Conservation (phyloP, 2,329 filamentous ascomycete genomes). For the Fusarium buxicola region DNA sequence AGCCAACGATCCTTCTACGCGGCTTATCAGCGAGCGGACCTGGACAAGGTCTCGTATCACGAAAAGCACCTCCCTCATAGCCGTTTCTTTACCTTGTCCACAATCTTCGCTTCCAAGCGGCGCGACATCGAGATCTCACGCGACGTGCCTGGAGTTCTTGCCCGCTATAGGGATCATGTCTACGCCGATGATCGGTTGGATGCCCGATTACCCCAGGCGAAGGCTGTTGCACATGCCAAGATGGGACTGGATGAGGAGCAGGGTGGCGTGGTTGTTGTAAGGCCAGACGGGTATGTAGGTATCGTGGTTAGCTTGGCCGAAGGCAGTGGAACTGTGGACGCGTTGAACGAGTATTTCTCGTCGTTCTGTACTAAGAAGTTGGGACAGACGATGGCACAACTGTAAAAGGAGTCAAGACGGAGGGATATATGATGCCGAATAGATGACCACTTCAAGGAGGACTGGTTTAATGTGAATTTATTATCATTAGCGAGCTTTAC, state of each 20-base stretch:
- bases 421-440: neutral
- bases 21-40: slow-evolving; percentile 71
- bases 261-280: slow-evolving; percentile 84
- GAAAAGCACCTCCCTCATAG: slow-evolving; percentile 89
- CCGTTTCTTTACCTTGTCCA: slow-evolving; percentile 81
- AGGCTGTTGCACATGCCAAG: slow-evolving; percentile 84
- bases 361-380: slow-evolving; percentile 75
- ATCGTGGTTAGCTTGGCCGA: slow-evolving; percentile 79
- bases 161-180: slow-evolving; percentile 82
- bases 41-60: slow-evolving; percentile 75
- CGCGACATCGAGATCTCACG: slow-evolving; percentile 77
- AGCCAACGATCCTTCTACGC: slow-evolving; percentile 79
- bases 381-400: slow-evolving; percentile 48
- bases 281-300: slow-evolving; percentile 89
- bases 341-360: slow-evolving; percentile 84
- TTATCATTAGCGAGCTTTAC: slow-evolving; percentile 10
- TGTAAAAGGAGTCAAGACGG: slow-evolving; percentile 28
- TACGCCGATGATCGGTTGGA: slow-evolving; percentile 89
- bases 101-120: slow-evolving; percentile 77
- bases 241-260: slow-evolving; percentile 80
- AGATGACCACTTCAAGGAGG: neutral
- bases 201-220: slow-evolving; percentile 73
- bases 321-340: slow-evolving; percentile 82
- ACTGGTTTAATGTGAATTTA: neutral
- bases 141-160: slow-evolving; percentile 76